Base-by-base conservation (phyloP, 257 asterid species). In the Lycium ferocissimum region DNA sequence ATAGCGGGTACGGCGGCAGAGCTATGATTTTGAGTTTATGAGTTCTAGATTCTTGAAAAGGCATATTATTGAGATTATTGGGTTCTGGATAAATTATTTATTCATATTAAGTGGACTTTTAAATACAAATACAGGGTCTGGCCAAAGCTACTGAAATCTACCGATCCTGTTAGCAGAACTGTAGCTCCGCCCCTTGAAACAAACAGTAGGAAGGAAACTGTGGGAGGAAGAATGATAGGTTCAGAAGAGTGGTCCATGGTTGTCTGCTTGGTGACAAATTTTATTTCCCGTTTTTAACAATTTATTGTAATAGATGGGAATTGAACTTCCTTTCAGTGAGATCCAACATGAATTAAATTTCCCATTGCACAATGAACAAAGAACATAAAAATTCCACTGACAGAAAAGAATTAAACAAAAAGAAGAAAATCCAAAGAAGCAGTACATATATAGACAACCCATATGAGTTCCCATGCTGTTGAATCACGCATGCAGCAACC, bases 401-500 rank as follows among this genome's bases (percentile, higher is more conserved):
- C 71, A 49, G 53, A 85, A 81, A 82, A 73, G 57, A 83, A 65
- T 51, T 76, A 26, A 69, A 73, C 56, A 59, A 47, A 49, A 43
- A 61, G 43, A 47, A 85, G 85, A 61, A 78, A 69, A 33, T 38
- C 43, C 18, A 84, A 71, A 78, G 84, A 14, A 83, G 82, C 53
- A 90, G 86, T 70, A 76, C 63, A 72, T 87, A 81, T 20, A 70
- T 59, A 89, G 90, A 89, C 97, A 93, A 76, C 90, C 91, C 96
- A 93, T 92, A 94, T 93, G 98, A 89, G 90, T 63, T 85, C 97
- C 98, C 97, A 93, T 92, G 92, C 93, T 88, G 90, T 85, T 84
- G 85, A 87, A 84, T 84, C 89, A 89, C 86, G 86, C 90, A 83
- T 88, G 87, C 88, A 87, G 87, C 85, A 87, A 49, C 85, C 84